These are phyloP conservation scores for Sanguinoderma infundibulare DNA, from an alignment of 1,284 basidiomycete genomes.

Conservation along the genomic window DNA sequence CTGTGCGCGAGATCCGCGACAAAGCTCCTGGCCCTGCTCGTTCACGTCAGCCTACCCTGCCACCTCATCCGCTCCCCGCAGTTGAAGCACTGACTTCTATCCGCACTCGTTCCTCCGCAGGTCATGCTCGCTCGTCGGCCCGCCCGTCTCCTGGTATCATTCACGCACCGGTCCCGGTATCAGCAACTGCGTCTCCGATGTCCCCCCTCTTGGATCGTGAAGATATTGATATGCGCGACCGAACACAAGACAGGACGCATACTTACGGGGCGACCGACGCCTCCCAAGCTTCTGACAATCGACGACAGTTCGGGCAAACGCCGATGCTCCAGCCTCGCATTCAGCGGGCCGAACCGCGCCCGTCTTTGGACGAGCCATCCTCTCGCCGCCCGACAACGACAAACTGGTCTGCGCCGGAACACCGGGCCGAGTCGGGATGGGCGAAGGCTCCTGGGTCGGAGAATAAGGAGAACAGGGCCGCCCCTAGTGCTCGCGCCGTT, in stretches of 20 bases:
- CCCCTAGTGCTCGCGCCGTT: conserved; percentile 12
- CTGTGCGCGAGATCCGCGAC: not conserved
- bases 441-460: conserved; percentile 14
- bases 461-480: conserved; percentile 57
- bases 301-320: not conserved
- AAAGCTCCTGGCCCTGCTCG: not conserved
- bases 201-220: not conserved
- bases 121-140: not conserved
- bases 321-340: conserved; percentile 4
- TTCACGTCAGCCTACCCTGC: not conserved
- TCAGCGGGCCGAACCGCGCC: conserved; percentile 4
- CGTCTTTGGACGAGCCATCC: not conserved
- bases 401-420: conserved; percentile 8
- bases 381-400: conserved; percentile 4
- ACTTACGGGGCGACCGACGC: conserved; percentile 41
- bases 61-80: not conserved
- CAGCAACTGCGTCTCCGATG: conserved; percentile 7
- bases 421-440: conserved; percentile 14
- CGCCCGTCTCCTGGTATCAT: conserved; percentile 15
- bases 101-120: conserved; percentile 1
- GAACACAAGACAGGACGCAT: conserved; percentile 25
- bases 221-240: not conserved
- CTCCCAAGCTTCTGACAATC: conserved; percentile 1
- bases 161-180: conserved; percentile 29
- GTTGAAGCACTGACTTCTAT: not conserved